These are phyloP conservation scores for Cupressus sempervirens DNA, from an alignment of 75 land plant genomes.

Conservation along the genomic window DNA sequence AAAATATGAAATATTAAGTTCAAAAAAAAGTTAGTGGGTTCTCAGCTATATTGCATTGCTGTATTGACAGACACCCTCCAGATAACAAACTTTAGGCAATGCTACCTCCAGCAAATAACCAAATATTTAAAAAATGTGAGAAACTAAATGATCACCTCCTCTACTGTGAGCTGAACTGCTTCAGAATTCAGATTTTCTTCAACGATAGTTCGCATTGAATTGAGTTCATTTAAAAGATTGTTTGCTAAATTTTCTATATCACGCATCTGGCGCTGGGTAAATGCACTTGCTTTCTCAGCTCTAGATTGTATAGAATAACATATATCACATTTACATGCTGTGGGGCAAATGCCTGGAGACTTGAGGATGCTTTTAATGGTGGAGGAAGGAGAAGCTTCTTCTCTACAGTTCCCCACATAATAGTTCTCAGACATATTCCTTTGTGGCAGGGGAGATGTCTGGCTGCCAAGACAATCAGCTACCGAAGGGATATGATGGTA, in stretches of 20 bases:
- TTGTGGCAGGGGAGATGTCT: constrained; percentile 6
- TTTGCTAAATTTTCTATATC: constrained; percentile 49
- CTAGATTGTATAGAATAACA: constrained; percentile 19
- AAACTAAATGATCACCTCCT: constrained; percentile 36
- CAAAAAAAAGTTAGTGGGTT: background rate
- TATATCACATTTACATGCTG: constrained; percentile 18
- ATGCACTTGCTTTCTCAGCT: constrained; percentile 43
- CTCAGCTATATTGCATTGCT: background rate
- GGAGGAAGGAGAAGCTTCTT: constrained; percentile 11
- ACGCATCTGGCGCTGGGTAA: constrained; percentile 66
- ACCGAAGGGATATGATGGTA: background rate
- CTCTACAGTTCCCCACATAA: background rate
- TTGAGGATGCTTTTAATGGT: constrained; percentile 37
- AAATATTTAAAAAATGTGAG: background rate
- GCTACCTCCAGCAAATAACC: background rate
- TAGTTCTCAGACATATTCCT: background rate
- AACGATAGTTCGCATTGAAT: constrained; percentile 45
- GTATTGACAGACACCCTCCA: background rate
- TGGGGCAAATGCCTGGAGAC: constrained; percentile 6
- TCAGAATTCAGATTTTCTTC: constrained; percentile 27
- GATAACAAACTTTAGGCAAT: background rate
- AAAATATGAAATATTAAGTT: background rate
- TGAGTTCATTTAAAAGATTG: constrained; percentile 43
- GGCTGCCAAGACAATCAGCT: constrained; percentile 1
- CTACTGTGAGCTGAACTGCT: constrained; percentile 17